A percentile compares a stretch with the other conserved stretches of the same genome.
Evolutionary conservation across 306 rosid species (phyloP).

Genomic region (Vicia sativa): DNA sequence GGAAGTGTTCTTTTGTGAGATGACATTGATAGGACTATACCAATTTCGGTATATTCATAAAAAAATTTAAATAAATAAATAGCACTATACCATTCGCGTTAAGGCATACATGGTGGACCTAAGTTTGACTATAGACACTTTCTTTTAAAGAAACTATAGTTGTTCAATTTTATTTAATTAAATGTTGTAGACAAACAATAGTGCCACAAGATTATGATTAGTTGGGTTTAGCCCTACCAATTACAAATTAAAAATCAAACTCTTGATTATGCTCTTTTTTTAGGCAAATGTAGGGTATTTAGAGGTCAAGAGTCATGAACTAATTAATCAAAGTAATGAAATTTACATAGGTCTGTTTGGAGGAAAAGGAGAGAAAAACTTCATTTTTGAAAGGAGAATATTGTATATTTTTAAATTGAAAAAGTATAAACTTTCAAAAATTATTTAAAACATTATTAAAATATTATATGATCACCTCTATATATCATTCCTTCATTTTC

Average conservation of each 20-base stretch:
- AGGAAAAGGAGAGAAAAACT: too few species aligned
- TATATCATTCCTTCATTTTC: too few species aligned
- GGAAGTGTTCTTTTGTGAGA: not conserved
- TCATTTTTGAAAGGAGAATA: too few species aligned
- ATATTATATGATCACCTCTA: too few species aligned
- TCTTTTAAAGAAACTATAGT: not conserved
- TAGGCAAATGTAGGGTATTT: not conserved
- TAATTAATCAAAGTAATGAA: not conserved
- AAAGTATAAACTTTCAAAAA: too few species aligned
- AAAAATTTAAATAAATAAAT: not conserved
- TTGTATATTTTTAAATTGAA: too few species aligned
- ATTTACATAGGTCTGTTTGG: too few species aligned
- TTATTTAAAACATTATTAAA: too few species aligned
- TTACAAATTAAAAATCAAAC: constrained; percentile 30
- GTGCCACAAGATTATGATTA: constrained; percentile 35
- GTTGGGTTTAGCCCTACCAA: constrained; percentile 45
- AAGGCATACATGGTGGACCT: constrained; percentile 45
- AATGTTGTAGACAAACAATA: constrained; percentile 42
- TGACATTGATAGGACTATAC: not conserved
- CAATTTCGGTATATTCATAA: not conserved
- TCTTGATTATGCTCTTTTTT: not conserved
- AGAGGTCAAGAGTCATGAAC: not conserved
- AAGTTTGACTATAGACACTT: constrained; percentile 41
- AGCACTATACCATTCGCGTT: constrained; percentile 10
- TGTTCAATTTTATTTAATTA: constrained; percentile 23